Percentiles rank a stretch among this genome's conserved stretches.
Conservation (phyloP, 345 rosid species). For the Citrus mangshanensis region DNA sequence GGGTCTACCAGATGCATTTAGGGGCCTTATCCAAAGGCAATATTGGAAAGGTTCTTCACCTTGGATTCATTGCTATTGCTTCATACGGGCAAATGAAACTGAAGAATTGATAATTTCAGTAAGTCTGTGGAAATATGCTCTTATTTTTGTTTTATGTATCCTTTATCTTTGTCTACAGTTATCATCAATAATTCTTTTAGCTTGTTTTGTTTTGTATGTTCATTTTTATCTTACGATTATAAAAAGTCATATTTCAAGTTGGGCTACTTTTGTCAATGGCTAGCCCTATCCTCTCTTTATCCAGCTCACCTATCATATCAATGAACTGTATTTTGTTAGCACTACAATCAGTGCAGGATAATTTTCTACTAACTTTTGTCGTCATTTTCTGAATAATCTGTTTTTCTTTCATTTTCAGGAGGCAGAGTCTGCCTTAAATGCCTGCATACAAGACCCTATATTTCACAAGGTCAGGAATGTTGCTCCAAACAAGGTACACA, state of each 20-base stretch:
- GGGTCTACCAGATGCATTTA: slow-evolving; percentile 61
- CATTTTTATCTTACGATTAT: no score
- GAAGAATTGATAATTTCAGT: slow-evolving; percentile 55
- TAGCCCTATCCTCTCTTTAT: background rate
- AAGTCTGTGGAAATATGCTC: slow-evolving; percentile 20
- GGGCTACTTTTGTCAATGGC: background rate
- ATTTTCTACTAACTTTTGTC: background rate
- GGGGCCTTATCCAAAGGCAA: slow-evolving; percentile 48
- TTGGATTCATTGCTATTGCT: slow-evolving; percentile 87
- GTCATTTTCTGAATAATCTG: background rate
- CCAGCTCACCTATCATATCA: background rate
- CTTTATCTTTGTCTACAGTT: background rate
- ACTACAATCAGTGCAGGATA: background rate
- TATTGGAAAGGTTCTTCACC: slow-evolving; percentile 81
- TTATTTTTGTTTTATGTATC: background rate
- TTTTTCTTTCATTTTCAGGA: slow-evolving; percentile 40
- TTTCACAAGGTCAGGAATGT: slow-evolving; percentile 95
- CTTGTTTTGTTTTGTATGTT: background rate
- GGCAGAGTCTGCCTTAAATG: slow-evolving; percentile 68
- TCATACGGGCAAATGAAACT: slow-evolving; percentile 76
- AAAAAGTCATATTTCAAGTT: background rate
- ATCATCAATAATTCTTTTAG: background rate
- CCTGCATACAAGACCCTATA: slow-evolving; percentile 47
- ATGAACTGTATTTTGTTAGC: background rate
- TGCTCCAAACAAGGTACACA: slow-evolving; percentile 90